A percentile compares a stretch with the other conserved stretches of the same genome.
These are phyloP conservation scores for Cercospora brassicicola DNA, from an alignment of 2,329 filamentous ascomycete species.

Conservation along the genomic window DNA sequence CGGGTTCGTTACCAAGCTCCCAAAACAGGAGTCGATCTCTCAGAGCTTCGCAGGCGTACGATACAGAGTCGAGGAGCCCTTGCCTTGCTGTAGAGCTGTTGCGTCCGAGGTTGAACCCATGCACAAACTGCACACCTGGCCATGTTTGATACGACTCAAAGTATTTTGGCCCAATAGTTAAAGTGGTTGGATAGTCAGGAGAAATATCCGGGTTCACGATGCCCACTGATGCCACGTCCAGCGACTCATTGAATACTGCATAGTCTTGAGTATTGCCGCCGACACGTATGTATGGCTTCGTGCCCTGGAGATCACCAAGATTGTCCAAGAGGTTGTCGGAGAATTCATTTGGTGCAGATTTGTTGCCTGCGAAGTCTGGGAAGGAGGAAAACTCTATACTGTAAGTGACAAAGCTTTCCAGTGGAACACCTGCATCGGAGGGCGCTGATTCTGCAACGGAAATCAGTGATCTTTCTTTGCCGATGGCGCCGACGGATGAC, in stretches of 20 bases:
- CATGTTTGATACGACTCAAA: conserved; percentile 64
- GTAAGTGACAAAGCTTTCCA: conserved; percentile 53
- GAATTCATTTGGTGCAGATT: conserved; percentile 58
- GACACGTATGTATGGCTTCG: conserved; percentile 62
- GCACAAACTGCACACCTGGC: conserved; percentile 57
- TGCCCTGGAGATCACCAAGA: conserved; percentile 54
- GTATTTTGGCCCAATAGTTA: conserved; percentile 61
- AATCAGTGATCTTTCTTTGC: neutral
- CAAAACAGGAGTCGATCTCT: conserved; percentile 56
- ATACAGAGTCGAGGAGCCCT: conserved; percentile 56
- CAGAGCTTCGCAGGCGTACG: conserved; percentile 59
- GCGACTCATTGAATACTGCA: conserved; percentile 58
- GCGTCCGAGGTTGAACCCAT: conserved; percentile 62
- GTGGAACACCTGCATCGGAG: conserved; percentile 34
- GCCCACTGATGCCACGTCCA: conserved; percentile 54
- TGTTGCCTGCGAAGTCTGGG: conserved; percentile 57
- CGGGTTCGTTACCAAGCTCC: conserved; percentile 67
- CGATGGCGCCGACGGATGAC: conserved; percentile 49
- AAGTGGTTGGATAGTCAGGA: conserved; percentile 60
- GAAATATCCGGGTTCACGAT: conserved; percentile 54
- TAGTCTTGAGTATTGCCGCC: conserved; percentile 69
- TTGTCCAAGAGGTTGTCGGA: conserved; percentile 62
- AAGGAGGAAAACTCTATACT: conserved; percentile 57
- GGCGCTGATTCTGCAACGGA: conserved; percentile 15
- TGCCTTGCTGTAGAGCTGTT: conserved; percentile 55